These are phyloP conservation scores for Syzygium aromaticum DNA, from an alignment of 345 rosid species.

Conservation along the genomic window DNA sequence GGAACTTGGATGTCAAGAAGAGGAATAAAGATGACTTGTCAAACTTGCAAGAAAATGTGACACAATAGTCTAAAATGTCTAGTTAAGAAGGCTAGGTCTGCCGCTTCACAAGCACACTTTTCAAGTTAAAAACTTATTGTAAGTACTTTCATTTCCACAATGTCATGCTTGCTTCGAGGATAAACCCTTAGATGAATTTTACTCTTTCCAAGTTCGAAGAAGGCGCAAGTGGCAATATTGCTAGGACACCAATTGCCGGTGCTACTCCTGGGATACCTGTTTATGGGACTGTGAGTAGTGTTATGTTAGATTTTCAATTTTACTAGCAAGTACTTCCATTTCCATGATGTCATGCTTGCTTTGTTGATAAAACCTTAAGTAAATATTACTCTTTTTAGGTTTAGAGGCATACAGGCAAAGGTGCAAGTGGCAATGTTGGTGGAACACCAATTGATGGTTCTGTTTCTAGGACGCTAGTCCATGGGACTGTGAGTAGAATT, in stretches of 20 bases:
- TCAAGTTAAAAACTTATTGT: not conserved
- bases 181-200: not conserved
- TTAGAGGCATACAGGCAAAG: no score
- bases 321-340: no score
- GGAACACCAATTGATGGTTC: no score
- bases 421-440: no score
- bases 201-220: not conserved
- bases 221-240: not conserved
- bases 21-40: not conserved
- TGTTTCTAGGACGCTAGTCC: no score
- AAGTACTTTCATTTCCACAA: not conserved
- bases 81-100: not conserved
- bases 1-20: not conserved
- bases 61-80: not conserved
- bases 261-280: not conserved
- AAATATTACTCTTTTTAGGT: no score
- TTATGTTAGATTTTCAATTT: no score
- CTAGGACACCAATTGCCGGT: no score
- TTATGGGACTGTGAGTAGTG: not conserved
- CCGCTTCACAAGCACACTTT: not conserved
- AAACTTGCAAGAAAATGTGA: not conserved
- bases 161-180: not conserved
- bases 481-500: no score
- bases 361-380: no score
- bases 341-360: no score